Percentiles rank a stretch among this genome's conserved stretches.
Evolutionary conservation across 371 early-diverging fungal genomes (phyloP).

Genomic region (Umbelopsis sp.): DNA sequence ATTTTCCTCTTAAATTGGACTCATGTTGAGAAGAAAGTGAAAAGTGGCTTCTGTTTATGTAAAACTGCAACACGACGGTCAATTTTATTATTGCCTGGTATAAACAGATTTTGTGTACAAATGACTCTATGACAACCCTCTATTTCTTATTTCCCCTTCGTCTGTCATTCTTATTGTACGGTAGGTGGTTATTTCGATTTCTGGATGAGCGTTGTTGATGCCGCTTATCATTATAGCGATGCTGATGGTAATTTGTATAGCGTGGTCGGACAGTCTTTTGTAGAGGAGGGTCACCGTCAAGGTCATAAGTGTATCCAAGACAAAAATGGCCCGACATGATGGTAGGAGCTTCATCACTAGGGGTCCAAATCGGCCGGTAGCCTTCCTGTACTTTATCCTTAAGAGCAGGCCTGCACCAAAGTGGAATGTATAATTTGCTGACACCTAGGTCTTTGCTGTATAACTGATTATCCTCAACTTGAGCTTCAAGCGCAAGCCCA

Average conservation of each 20-base stretch:
- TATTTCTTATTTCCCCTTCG: background rate
- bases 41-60: background rate
- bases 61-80: too few species aligned
- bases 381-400: background rate
- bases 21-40: background rate
- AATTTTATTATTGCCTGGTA: too few species aligned
- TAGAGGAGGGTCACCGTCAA: slow-evolving; percentile 8
- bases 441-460: background rate
- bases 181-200: background rate
- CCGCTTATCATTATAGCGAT: background rate
- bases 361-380: background rate
- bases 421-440: background rate
- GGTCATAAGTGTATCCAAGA: slow-evolving; percentile 1
- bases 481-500: background rate
- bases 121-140: background rate
- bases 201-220: background rate
- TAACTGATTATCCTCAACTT: background rate
- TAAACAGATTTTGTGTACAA: too few species aligned
- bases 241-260: background rate
- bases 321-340: background rate
- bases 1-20: background rate
- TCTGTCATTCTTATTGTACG: background rate
- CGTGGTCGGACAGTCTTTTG: background rate
- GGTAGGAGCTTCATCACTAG: background rate
- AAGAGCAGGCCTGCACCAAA: slow-evolving; percentile 2